Evolutionary conservation across 192 early-diverging fungal species (phyloP).

Genomic region (Cladochytrium replicatum): DNA sequence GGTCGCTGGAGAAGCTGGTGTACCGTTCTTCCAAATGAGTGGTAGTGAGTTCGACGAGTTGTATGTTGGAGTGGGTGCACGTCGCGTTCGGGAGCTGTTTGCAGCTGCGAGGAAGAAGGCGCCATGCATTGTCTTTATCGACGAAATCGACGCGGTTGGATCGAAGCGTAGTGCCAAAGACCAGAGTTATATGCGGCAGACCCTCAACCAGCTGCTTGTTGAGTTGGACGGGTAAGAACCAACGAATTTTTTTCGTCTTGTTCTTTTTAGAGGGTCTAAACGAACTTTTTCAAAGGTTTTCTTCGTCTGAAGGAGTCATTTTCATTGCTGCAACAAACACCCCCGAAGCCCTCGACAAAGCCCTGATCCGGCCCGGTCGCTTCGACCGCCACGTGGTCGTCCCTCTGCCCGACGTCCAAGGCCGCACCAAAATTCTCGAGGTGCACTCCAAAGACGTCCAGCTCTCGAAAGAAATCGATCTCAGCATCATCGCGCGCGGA

Average conservation of each 20-base stretch:
- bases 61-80: slow-evolving; percentile 92
- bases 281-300: slow-evolving; percentile 46
- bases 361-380: slow-evolving; percentile 90
- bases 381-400: slow-evolving; percentile 95
- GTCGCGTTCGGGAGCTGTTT: slow-evolving; percentile 78
- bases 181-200: slow-evolving; percentile 95
- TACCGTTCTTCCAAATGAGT: slow-evolving; percentile 98
- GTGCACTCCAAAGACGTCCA: slow-evolving; percentile 78
- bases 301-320: slow-evolving; percentile 90
- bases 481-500: slow-evolving; percentile 80
- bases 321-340: slow-evolving; percentile 99
- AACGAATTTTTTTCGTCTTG: no score
- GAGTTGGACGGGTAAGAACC: slow-evolving; percentile 87
- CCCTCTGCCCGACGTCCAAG: slow-evolving; percentile 92
- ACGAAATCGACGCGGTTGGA: slow-evolving; percentile 98
- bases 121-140: slow-evolving; percentile 82
- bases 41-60: slow-evolving; percentile 98
- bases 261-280: no score
- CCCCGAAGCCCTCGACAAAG: slow-evolving; percentile 93
- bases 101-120: slow-evolving; percentile 43
- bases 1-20: slow-evolving; percentile 93
- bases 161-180: slow-evolving; percentile 86
- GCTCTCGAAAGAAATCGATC: slow-evolving; percentile 61
- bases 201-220: slow-evolving; percentile 97
- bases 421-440: slow-evolving; percentile 83